Evolutionary conservation across 345 rosid genomes (phyloP).

Genomic region (Melaleuca alternifolia): DNA sequence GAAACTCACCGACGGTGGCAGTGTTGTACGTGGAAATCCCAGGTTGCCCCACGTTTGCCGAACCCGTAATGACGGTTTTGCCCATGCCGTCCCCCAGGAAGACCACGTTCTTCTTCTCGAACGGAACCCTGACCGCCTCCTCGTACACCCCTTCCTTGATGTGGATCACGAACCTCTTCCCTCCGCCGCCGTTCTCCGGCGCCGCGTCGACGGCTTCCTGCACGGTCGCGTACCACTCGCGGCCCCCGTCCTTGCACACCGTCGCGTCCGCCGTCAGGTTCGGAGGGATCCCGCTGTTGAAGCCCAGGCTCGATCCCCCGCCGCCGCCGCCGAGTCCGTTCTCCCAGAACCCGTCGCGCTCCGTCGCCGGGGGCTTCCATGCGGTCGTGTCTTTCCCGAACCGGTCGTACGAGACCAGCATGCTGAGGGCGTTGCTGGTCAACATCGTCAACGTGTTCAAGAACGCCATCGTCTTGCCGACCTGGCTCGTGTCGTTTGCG

Average conservation of each 20-base stretch:
- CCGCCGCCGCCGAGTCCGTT: not conserved
- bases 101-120: conserved; percentile 28
- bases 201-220: conserved; percentile 39
- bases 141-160: conserved; percentile 29
- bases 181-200: conserved; percentile 10
- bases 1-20: conserved; percentile 24
- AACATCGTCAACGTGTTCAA: conserved; percentile 5
- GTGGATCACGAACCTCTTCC: conserved; percentile 19
- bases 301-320: not conserved
- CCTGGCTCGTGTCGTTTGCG: conserved; percentile 26
- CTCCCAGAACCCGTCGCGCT: conserved; percentile 27
- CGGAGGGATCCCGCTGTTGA: conserved; percentile 8
- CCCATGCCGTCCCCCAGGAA: conserved; percentile 37
- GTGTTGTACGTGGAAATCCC: conserved; percentile 31
- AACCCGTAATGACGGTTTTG: conserved; percentile 30
- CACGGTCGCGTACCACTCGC: conserved; percentile 23
- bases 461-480: conserved; percentile 19
- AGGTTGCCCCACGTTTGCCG: conserved; percentile 8
- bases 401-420: conserved; percentile 24
- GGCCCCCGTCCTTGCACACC: conserved; percentile 20
- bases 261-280: conserved; percentile 17
- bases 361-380: conserved; percentile 32
- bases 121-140: conserved; percentile 29
- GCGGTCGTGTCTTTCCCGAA: conserved; percentile 7
- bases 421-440: conserved; percentile 33